phyloP scores from a whole-genome alignment of 768 basidiomycete genomes.

The Lactarius sp. region DNA sequence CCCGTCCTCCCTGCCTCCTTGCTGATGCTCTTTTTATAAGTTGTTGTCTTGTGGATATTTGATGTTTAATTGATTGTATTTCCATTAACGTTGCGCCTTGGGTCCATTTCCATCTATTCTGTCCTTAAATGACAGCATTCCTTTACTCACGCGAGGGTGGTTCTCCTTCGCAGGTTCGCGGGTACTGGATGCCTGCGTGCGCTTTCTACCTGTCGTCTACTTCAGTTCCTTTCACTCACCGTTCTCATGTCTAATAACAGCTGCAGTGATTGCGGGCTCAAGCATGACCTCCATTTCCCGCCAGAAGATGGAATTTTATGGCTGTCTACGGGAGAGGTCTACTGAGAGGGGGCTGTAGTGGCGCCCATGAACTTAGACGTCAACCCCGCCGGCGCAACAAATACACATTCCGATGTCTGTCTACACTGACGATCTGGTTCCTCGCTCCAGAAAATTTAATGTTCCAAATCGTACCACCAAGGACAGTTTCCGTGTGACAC shows the following conservation, averaged over 20 bases:
- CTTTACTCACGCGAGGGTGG: no score
- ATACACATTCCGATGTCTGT: neutral
- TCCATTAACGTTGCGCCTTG: no score
- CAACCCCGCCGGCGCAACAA: neutral
- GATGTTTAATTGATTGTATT: no score
- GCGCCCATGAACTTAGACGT: neutral
- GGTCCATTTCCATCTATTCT: neutral
- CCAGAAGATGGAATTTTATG: constrained; percentile 12
- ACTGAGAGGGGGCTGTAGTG: neutral
- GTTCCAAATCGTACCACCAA: constrained; percentile 56
- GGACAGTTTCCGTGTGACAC: constrained; percentile 32
- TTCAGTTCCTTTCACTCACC: neutral
- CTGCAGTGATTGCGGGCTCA: constrained; percentile 14
- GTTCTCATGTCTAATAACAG: constrained; percentile 8
- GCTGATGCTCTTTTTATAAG: no score
- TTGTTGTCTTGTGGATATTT: no score
- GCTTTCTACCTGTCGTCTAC: neutral
- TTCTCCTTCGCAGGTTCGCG: neutral
- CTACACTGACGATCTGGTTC: neutral
- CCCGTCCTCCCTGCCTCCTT: no score
- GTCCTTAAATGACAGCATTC: no score
- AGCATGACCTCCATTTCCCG: constrained; percentile 3
- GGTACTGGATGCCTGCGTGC: constrained; percentile 12
- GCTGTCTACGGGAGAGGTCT: neutral
- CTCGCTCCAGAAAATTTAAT: constrained; percentile 53